Conservation (phyloP, 1,139 yeast species). For the Yamadazyma trypodendri region DNA sequence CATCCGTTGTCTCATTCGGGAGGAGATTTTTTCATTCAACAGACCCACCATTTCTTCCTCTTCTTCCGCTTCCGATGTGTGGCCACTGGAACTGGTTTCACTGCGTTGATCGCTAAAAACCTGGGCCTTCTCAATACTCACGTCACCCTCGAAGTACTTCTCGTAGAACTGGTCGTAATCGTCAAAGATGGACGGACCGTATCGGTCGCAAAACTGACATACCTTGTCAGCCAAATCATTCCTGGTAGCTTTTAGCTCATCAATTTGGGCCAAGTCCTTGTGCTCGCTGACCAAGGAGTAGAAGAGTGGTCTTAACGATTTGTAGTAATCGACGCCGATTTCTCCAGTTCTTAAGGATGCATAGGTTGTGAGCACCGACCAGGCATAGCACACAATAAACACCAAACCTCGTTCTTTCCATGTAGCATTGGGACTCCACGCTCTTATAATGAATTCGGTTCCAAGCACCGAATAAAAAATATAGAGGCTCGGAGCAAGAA, state of each 20-base stretch:
- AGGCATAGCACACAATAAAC: constrained; percentile 33
- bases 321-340: constrained; percentile 41
- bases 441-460: constrained; percentile 27
- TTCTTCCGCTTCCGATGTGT: constrained; percentile 35
- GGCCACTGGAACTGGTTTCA: constrained; percentile 40
- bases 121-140: constrained; percentile 21
- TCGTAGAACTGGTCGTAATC: constrained; percentile 47
- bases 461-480: constrained; percentile 42
- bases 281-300: constrained; percentile 43
- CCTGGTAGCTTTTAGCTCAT: constrained; percentile 55
- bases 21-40: constrained; percentile 3
- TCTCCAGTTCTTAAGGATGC: constrained; percentile 45
- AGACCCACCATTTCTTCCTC: not conserved
- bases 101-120: constrained; percentile 28
- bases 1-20: constrained; percentile 6
- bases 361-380: constrained; percentile 43
- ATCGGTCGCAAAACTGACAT: constrained; percentile 63
- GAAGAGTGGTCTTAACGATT: constrained; percentile 38
- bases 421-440: constrained; percentile 14
- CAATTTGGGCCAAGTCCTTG: constrained; percentile 38
- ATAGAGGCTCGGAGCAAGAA: constrained; percentile 43
- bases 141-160: constrained; percentile 20
- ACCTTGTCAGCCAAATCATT: constrained; percentile 56
- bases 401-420: constrained; percentile 16
- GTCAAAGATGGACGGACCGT: constrained; percentile 78